A percentile compares a stretch with the other conserved stretches of the same genome.
Conservation (phyloP, 2,329 filamentous ascomycete genomes). For the Talaromyces marneffei region DNA sequence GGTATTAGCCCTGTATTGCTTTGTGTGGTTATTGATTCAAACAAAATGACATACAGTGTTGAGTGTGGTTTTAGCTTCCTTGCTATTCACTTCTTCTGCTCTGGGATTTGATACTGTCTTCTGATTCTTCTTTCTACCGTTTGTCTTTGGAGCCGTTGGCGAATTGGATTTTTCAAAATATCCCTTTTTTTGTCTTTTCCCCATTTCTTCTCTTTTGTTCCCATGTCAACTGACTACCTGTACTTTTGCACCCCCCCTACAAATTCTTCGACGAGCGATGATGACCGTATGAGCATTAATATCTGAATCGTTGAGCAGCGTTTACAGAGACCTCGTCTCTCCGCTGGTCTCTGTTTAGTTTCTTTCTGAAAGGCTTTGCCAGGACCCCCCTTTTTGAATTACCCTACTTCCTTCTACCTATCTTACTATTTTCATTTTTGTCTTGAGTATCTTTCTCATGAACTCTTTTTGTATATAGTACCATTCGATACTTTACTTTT, state of each 20-base stretch:
- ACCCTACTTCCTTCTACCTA: not conserved
- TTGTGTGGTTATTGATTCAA: not conserved
- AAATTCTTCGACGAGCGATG: slow-evolving; percentile 20
- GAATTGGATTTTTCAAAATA: slow-evolving; percentile 7
- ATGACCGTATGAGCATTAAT: slow-evolving; percentile 24
- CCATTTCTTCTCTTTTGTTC: not conserved
- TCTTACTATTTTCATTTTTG: slow-evolving; percentile 1
- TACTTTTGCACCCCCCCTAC: not conserved
- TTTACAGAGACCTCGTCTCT: slow-evolving; percentile 9
- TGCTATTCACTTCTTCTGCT: slow-evolving; percentile 16
- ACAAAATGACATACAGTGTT: not conserved
- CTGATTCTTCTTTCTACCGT: not conserved
- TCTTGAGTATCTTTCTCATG: not conserved
- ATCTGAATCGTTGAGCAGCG: slow-evolving; percentile 19
- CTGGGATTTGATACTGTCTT: slow-evolving; percentile 24
- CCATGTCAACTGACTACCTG: not conserved
- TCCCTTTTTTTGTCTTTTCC: not conserved
- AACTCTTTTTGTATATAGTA: slow-evolving; percentile 7
- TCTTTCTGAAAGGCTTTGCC: not conserved
- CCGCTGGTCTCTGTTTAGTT: not conserved
- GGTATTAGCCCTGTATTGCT: slow-evolving; percentile 14
- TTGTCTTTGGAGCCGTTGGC: slow-evolving; percentile 9
- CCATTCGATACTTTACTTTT: not conserved
- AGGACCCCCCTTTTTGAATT: not conserved
- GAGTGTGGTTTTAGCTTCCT: not conserved